phyloP scores from a whole-genome alignment of 345 rosid genomes.

The Populus tremula region DNA sequence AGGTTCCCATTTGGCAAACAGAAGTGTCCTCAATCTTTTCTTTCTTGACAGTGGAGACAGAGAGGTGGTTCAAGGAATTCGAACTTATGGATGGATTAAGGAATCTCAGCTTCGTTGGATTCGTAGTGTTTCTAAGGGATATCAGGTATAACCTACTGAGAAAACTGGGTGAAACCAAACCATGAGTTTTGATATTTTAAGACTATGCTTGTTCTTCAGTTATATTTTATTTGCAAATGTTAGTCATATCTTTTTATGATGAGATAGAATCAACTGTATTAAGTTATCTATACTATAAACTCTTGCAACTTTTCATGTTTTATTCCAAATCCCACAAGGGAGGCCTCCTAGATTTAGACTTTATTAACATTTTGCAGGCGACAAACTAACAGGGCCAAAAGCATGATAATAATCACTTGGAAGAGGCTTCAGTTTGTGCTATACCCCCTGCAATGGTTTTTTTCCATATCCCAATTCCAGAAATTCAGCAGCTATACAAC shows the following conservation, averaged over 20 bases:
- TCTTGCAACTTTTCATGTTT: not conserved
- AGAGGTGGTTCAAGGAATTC: slow-evolving; percentile 56
- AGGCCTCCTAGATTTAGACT: slow-evolving; percentile 29
- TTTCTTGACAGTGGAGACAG: slow-evolving; percentile 88
- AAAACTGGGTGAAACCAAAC: not conserved
- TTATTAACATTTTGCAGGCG: slow-evolving; percentile 40
- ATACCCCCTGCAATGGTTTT: slow-evolving; percentile 55
- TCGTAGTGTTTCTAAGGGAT: slow-evolving; percentile 40
- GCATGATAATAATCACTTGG: not conserved
- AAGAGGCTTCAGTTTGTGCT: slow-evolving; percentile 18
- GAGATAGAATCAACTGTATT: not conserved
- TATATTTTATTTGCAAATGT: not conserved
- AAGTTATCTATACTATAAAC: not conserved
- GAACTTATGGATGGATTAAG: slow-evolving; percentile 83
- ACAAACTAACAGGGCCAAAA: slow-evolving; percentile 45
- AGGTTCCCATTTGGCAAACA: slow-evolving; percentile 69
- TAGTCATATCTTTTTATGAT: too few relatives aligned
- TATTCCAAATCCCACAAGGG: slow-evolving; percentile 11
- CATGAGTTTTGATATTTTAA: not conserved
- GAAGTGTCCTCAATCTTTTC: slow-evolving; percentile 68
- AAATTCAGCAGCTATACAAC: slow-evolving; percentile 57
- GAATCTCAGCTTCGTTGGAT: slow-evolving; percentile 88
- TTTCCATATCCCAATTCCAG: slow-evolving; percentile 84
- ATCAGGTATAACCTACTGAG: slow-evolving; percentile 40
- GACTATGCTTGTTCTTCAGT: not conserved